phyloP scores from a whole-genome alignment of 148 eudicot species.

The Cornus controversa region DNA sequence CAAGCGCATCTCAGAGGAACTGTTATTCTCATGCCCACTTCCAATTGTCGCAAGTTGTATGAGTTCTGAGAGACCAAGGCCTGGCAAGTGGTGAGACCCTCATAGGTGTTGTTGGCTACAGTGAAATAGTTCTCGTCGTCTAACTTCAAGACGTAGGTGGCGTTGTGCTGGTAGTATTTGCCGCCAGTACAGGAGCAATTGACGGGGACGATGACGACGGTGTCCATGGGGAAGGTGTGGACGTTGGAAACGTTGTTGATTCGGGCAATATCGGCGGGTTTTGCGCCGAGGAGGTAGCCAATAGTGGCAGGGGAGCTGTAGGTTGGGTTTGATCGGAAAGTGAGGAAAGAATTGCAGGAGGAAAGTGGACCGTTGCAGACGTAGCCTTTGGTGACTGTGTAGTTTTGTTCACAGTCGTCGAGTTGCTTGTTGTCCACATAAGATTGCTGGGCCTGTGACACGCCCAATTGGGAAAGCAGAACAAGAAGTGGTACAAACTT shows the following conservation, averaged over 20 bases:
- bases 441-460: conserved; percentile 40
- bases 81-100: conserved; percentile 66
- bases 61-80: conserved; percentile 48
- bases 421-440: conserved; percentile 66
- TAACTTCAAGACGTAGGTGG: conserved; percentile 34
- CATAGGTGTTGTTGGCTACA: conserved; percentile 52
- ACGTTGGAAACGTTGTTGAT: conserved; percentile 44
- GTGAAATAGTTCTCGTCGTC: conserved; percentile 44
- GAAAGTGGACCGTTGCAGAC: conserved; percentile 43
- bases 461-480: background rate
- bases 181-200: conserved; percentile 44
- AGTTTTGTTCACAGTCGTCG: conserved; percentile 30
- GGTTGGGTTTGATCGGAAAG: conserved; percentile 50
- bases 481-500: background rate
- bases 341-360: conserved; percentile 53
- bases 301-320: conserved; percentile 48
- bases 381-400: conserved; percentile 47
- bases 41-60: conserved; percentile 3
- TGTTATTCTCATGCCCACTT: conserved; percentile 10
- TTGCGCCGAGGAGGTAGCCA: conserved; percentile 46
- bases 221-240: conserved; percentile 27
- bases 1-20: conserved; percentile 81
- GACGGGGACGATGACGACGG: conserved; percentile 52
- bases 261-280: conserved; percentile 28
- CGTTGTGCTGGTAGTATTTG: conserved; percentile 54